Conservation (phyloP, 2,329 filamentous ascomycete genomes). For the Pyrenochaeta sp. region DNA sequence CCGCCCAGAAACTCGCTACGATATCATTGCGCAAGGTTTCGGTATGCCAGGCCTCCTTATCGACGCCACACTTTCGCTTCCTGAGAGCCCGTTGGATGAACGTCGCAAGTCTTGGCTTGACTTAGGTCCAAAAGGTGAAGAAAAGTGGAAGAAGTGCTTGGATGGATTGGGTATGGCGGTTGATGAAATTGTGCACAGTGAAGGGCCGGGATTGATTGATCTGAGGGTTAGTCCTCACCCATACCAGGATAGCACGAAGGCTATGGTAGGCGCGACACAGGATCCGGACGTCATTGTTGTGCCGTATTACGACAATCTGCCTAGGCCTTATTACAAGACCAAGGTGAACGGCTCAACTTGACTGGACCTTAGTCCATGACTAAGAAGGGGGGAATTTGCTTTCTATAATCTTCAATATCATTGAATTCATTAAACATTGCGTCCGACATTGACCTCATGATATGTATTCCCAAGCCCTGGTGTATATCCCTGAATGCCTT, state of each 20-base stretch:
- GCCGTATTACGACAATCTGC: conserved; percentile 60
- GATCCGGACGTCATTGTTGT: conserved; percentile 57
- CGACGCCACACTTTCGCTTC: conserved; percentile 19
- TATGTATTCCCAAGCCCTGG: too few relatives aligned
- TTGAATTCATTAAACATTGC: too few relatives aligned
- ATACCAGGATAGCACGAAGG: conserved; percentile 43
- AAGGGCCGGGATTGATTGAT: conserved; percentile 50
- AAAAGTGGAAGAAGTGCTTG: conserved; percentile 30
- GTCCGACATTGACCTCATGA: too few relatives aligned
- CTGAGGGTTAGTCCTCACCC: conserved; percentile 49
- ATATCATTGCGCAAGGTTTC: conserved; percentile 54
- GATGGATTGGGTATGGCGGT: conserved; percentile 35
- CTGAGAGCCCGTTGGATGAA: not conserved
- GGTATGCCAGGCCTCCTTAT: conserved; percentile 34
- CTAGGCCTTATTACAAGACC: conserved; percentile 41
- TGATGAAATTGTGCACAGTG: conserved; percentile 36
- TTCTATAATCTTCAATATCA: too few relatives aligned
- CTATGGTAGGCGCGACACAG: conserved; percentile 55
- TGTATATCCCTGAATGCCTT: too few relatives aligned
- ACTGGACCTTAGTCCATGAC: too few relatives aligned
- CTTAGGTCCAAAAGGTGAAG: conserved; percentile 10
- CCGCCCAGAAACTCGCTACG: conserved; percentile 47
- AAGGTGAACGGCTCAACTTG: conserved; percentile 3
- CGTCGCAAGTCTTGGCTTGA: not conserved
- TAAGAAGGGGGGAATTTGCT: too few relatives aligned